Conservation (phyloP, 768 basidiomycete species). For the Lactarius akahatsu region DNA sequence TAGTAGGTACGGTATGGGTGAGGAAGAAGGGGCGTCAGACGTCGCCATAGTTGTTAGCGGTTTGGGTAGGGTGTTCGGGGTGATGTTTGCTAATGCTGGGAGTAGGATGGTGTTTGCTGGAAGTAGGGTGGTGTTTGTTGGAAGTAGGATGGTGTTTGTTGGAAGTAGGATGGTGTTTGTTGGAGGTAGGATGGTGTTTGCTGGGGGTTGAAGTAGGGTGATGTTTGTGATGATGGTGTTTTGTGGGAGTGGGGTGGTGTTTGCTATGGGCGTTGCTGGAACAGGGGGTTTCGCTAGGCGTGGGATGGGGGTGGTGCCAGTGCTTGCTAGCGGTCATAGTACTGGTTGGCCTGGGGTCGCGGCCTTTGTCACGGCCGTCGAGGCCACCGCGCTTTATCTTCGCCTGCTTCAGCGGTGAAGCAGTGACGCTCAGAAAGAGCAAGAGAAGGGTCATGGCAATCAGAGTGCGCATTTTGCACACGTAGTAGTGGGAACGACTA, state of each 20-base stretch:
- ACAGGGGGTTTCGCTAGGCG: too few species aligned
- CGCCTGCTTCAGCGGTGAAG: constrained; percentile 33
- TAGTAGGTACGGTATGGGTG: not conserved
- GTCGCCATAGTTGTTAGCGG: too few species aligned
- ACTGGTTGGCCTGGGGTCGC: not conserved
- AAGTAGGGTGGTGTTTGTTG: not conserved
- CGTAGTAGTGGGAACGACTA: not conserved
- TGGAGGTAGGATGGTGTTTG: too few species aligned
- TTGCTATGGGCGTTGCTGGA: not conserved
- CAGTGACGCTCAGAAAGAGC: constrained; percentile 14
- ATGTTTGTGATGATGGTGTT: too few species aligned
- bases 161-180: too few species aligned
- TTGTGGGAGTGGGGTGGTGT: too few species aligned
- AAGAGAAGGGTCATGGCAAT: constrained; percentile 9
- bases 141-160: not conserved
- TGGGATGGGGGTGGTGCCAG: too few species aligned
- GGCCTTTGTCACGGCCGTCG: not conserved
- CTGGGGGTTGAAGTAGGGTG: too few species aligned
- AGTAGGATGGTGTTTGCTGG: too few species aligned
- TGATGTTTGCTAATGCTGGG: not conserved
- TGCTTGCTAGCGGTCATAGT: not conserved
- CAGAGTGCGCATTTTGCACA: constrained; percentile 9
- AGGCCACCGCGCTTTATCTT: constrained; percentile 32
- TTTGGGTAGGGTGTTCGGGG: not conserved
- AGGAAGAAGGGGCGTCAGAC: not conserved